Conservation (phyloP, 148 eudicot genomes). For the Camellia japonica region DNA sequence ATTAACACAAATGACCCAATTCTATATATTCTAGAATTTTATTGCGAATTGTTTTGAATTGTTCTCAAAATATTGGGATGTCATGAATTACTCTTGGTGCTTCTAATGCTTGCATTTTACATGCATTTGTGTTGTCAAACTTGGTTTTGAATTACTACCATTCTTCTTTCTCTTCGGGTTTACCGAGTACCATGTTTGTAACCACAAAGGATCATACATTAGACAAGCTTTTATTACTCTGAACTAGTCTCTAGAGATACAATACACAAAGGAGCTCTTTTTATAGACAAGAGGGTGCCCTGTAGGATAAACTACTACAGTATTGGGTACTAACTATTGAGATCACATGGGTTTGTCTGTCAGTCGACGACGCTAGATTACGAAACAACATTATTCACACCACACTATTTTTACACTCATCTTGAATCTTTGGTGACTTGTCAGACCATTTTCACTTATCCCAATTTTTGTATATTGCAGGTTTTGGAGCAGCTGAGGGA, state of each 20-base stretch:
- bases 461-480: slow-evolving; percentile 29
- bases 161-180: too few relatives aligned
- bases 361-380: too few relatives aligned
- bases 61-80: background rate
- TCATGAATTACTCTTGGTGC: background rate
- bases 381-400: too few relatives aligned
- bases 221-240: too few relatives aligned
- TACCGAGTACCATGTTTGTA: background rate
- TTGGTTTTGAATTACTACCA: background rate
- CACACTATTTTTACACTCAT: background rate
- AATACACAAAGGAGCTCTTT: too few relatives aligned
- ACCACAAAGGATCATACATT: too few relatives aligned
- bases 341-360: too few relatives aligned
- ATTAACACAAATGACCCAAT: background rate
- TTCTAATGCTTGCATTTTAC: too few relatives aligned
- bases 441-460: background rate
- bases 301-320: too few relatives aligned
- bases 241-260: too few relatives aligned
- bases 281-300: too few relatives aligned
- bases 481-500: slow-evolving; percentile 67
- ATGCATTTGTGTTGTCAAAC: background rate
- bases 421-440: background rate
- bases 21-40: background rate
- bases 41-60: background rate
- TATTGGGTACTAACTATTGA: too few relatives aligned